Evolutionary conservation across 1,284 basidiomycete species (phyloP).

Genomic region (Ceratobasidium sp.): DNA sequence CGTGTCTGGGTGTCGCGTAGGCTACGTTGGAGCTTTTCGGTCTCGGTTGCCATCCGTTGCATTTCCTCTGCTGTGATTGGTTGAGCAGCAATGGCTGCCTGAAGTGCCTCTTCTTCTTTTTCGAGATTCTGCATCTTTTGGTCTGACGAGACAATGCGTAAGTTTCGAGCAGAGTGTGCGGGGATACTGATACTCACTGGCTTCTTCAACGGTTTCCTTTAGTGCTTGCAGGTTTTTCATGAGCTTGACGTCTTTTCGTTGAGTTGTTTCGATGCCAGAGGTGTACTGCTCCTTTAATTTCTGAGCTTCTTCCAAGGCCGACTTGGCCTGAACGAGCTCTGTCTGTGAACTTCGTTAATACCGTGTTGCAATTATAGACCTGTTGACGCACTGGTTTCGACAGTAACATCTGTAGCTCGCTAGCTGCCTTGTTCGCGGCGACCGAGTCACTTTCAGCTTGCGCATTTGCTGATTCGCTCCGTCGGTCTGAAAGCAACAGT

Average conservation of each 20-base stretch:
- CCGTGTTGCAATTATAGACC: not conserved
- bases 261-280: slow-evolving; percentile 38
- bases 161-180: not conserved
- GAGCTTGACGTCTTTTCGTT: slow-evolving; percentile 39
- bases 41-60: slow-evolving; percentile 41
- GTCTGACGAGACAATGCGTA: not conserved
- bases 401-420: slow-evolving; percentile 19
- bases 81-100: slow-evolving; percentile 39
- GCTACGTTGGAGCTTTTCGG: slow-evolving; percentile 40
- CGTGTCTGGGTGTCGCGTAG: slow-evolving; percentile 34
- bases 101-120: slow-evolving; percentile 37
- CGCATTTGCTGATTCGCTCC: slow-evolving; percentile 29
- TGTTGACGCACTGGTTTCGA: slow-evolving; percentile 10
- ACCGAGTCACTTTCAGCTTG: slow-evolving; percentile 29
- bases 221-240: slow-evolving; percentile 23
- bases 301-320: slow-evolving; percentile 21
- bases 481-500: not conserved
- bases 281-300: slow-evolving; percentile 22
- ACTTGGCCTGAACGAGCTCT: slow-evolving; percentile 22
- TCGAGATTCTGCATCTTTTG: slow-evolving; percentile 41
- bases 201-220: slow-evolving; percentile 33
- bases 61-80: slow-evolving; percentile 44
- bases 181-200: not conserved
- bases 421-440: slow-evolving; percentile 19
- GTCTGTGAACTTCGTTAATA: slow-evolving; percentile 19